A percentile compares a stretch with the other conserved stretches of the same genome.
Conservation (phyloP, 2,329 filamentous ascomycete genomes). For the Botrytis medusae region DNA sequence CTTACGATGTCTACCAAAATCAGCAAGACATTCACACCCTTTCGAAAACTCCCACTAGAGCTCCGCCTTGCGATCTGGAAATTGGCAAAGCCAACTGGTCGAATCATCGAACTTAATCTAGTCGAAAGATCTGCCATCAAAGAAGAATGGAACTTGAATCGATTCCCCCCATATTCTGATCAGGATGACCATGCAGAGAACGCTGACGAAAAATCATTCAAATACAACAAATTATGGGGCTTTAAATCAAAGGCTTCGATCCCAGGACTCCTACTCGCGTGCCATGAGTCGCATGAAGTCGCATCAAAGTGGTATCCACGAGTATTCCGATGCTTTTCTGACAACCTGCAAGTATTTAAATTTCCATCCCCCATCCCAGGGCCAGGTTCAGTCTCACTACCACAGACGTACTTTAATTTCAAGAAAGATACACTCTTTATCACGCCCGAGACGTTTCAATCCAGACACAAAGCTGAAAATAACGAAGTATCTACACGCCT, state of each 20-base stretch:
- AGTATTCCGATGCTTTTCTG: not conserved
- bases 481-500: too few species aligned
- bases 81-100: not conserved
- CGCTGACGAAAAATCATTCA: not conserved
- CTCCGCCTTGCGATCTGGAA: not conserved
- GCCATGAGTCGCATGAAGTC: constrained; percentile 11
- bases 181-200: not conserved
- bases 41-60: not conserved
- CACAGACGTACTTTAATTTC: constrained; percentile 20
- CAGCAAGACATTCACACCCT: not conserved
- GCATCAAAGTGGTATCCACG: constrained; percentile 5
- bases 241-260: not conserved
- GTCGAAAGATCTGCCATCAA: not conserved
- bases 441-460: not conserved
- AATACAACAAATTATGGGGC: constrained; percentile 1
- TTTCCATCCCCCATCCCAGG: not conserved
- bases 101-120: constrained; percentile 10
- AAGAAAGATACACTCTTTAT: constrained; percentile 15
- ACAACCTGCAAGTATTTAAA: not conserved
- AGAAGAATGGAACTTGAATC: constrained; percentile 1
- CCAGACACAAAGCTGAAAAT: not conserved
- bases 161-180: not conserved
- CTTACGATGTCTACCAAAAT: not conserved
- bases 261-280: constrained; percentile 14
- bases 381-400: not conserved